Evolutionary conservation across 2,329 filamentous ascomycete genomes (phyloP), one percentile per base, ranked within the genome.

Genomic region (Ceratocystis lukuohia): DNA sequence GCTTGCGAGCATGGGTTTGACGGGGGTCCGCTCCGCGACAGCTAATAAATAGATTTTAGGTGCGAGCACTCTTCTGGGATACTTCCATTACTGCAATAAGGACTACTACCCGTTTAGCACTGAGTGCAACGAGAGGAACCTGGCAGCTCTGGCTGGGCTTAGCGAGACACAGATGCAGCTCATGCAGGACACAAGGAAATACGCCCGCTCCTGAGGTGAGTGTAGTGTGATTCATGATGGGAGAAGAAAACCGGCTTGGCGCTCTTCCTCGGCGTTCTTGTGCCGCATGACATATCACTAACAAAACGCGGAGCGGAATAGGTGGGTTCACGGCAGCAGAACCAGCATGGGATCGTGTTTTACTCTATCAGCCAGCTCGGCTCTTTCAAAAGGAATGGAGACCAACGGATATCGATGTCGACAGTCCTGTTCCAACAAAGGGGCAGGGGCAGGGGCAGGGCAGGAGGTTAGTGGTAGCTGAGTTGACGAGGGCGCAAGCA

Each of bases 11-110:
- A 86, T 71, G 82, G 80, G 5, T 80, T 84, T 71, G 78, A 78
- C 72, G 82, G 84, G 74, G 74, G 80, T 30, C 28, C 5, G 28
- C 75, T 22, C 1, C 50, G 10, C 28, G 1, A 56, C 68, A 62
- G 5, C 61, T 63, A 63, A 63, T 48, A 2, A 7, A 12, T 1
- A 22, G 5, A 3, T 2, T 4, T 67, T 67, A 83, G 83, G 83
- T 15, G 84, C 83, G 53, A 85, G 84, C 67, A 84, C 84, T 66
- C 75, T 86, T 44, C 76, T 86, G 22, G 81, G 82, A 12, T 83
- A 86, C 72, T 86, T 84, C 70, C 84, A 86, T 74, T 85, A 86
- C 74, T 84, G 82, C 74, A 85, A 84, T 73, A 84, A 84, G 75
- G 82, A 82, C 41, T 76, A 80, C 62, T 80, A 80, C 70, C 84